phyloP scores from a whole-genome alignment of 495 filamentous ascomycete species.

The Daldinia childiae region DNA sequence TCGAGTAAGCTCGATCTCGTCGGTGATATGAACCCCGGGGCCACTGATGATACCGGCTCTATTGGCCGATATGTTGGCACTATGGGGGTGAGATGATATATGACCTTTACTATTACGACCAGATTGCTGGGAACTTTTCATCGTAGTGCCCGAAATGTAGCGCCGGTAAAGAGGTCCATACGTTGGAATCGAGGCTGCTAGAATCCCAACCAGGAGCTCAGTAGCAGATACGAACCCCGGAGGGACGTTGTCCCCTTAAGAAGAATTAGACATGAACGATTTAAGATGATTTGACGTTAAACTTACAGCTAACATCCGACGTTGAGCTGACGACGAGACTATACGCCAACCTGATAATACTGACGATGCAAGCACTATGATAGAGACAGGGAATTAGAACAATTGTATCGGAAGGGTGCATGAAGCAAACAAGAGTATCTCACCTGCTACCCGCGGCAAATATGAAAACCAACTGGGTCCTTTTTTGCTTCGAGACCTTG shows the following conservation, averaged over 20 bases:
- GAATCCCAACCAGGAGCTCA: neutral
- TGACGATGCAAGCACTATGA: neutral
- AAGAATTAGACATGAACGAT: neutral
- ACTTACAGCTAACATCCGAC: neutral
- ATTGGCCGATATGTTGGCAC: neutral
- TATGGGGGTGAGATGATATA: neutral
- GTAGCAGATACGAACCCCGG: neutral
- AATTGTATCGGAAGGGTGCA: neutral
- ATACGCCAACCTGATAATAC: neutral
- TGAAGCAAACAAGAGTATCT: neutral
- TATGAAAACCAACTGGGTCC: neutral
- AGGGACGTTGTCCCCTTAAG: neutral
- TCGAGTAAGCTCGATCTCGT: neutral
- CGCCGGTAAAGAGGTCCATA: neutral
- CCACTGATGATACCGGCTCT: neutral
- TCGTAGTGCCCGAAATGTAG: neutral
- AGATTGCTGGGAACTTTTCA: neutral
- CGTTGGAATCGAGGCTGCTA: conserved; percentile 2
- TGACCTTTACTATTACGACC: neutral
- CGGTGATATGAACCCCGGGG: neutral
- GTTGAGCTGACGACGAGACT: neutral
- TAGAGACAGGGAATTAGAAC: neutral
- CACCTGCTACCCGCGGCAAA: neutral
- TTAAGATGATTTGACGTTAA: neutral
- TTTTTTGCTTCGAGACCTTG: neutral